A percentile compares a stretch with the other conserved stretches of the same genome.
phyloP scores from a whole-genome alignment of 179 eudicot genomes.

The Spergularia azorica region DNA sequence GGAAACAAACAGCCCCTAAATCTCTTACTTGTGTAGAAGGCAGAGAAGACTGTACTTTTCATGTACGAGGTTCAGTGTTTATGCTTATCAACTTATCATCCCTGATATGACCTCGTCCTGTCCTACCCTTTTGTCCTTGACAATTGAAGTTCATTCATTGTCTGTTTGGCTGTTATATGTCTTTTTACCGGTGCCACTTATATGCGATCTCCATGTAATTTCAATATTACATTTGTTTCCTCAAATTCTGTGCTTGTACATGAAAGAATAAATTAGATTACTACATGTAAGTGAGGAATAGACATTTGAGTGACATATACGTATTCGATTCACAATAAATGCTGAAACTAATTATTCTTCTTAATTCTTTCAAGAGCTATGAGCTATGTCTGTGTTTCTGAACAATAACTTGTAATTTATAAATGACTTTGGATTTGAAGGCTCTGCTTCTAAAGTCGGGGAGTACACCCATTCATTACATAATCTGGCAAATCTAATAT shows the following conservation, averaged over 20 bases:
- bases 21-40: too few species aligned
- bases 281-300: background rate
- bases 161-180: too few species aligned
- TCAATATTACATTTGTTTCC: background rate
- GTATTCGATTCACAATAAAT: background rate
- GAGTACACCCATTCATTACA: background rate
- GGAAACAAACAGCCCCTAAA: too few species aligned
- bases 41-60: too few species aligned
- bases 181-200: background rate
- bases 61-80: too few species aligned
- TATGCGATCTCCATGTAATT: background rate
- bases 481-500: background rate
- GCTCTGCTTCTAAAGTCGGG: background rate
- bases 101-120: too few species aligned
- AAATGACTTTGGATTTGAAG: background rate
- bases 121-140: too few species aligned
- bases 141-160: too few species aligned
- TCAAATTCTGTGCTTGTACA: background rate
- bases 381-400: background rate
- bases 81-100: too few species aligned
- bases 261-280: background rate
- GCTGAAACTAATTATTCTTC: background rate
- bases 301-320: slow-evolving; percentile 1
- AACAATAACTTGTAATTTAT: too few species aligned
- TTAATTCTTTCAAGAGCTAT: slow-evolving; percentile 7